Evolutionary conservation across 805 yeast genomes (phyloP).

Genomic region (Suhomyces emberorum): DNA sequence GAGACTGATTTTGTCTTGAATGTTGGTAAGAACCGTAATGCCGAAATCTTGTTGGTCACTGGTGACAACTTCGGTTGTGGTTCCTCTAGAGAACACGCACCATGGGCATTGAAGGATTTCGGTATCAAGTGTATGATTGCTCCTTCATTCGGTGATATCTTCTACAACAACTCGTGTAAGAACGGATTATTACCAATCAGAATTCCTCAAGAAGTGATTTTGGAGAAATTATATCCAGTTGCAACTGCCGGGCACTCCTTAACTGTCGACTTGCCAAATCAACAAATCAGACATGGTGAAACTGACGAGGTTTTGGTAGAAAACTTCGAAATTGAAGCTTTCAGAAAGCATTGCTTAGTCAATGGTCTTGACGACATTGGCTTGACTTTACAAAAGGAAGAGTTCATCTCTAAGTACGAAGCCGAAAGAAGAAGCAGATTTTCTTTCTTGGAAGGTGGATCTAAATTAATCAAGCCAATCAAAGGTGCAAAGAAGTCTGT

Average conservation of each 20-base stretch:
- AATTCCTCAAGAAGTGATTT: slow-evolving; percentile 74
- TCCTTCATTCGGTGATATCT: slow-evolving; percentile 97
- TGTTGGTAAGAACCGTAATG: slow-evolving; percentile 73
- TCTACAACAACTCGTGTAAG: slow-evolving; percentile 95
- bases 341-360: slow-evolving; percentile 91
- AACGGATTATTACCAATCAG: slow-evolving; percentile 93
- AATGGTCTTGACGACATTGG: slow-evolving; percentile 98
- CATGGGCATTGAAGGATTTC: slow-evolving; percentile 98
- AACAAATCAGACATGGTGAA: slow-evolving; percentile 72
- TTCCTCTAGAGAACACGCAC: slow-evolving; percentile 98
- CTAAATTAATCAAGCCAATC: slow-evolving; percentile 62
- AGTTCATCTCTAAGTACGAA: slow-evolving; percentile 71
- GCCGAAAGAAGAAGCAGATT: slow-evolving; percentile 69
- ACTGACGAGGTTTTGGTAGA: slow-evolving; percentile 61
- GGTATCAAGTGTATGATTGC: slow-evolving; percentile 96
- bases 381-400: slow-evolving; percentile 86
- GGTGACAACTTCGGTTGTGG: slow-evolving; percentile 99
- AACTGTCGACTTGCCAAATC: slow-evolving; percentile 82
- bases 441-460: slow-evolving; percentile 92
- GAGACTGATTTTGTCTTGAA: slow-evolving; percentile 91
- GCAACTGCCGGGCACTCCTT: slow-evolving; percentile 71
- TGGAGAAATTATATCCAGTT: slow-evolving; percentile 69
- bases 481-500: slow-evolving; percentile 66
- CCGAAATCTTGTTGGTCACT: slow-evolving; percentile 83
- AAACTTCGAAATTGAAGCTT: slow-evolving; percentile 81